Percentiles rank a stretch among this genome's conserved stretches.
Conservation (phyloP, 1,284 basidiomycete species). For the Malassezia dermatis region DNA sequence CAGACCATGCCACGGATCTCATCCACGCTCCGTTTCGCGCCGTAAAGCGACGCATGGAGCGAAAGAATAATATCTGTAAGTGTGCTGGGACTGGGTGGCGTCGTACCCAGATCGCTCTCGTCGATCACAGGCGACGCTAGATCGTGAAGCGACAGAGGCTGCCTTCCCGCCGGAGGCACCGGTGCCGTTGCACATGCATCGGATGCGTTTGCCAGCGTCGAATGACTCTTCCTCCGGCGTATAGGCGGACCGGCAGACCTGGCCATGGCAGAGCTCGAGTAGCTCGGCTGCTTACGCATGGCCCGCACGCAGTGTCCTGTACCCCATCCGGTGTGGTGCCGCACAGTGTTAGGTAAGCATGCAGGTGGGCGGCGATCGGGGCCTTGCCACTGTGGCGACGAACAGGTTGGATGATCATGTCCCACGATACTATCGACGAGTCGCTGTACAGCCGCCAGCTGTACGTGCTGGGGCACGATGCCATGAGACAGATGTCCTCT, state of each 20-base stretch:
- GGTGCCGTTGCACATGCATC: neutral
- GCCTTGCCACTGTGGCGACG: neutral
- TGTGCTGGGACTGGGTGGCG: constrained; percentile 44
- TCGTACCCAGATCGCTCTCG: constrained; percentile 18
- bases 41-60: constrained; percentile 44
- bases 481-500: constrained; percentile 97
- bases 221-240: neutral
- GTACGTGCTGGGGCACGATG: constrained; percentile 51
- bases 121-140: neutral
- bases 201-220: neutral
- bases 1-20: constrained; percentile 41
- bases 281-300: neutral
- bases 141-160: constrained; percentile 5
- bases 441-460: constrained; percentile 44
- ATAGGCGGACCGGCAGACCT: neutral
- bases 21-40: constrained; percentile 36
- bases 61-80: constrained; percentile 45
- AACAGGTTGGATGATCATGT: constrained; percentile 1
- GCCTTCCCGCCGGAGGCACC: neutral
- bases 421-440: constrained; percentile 25
- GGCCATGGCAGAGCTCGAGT: neutral
- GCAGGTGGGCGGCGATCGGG: neutral
- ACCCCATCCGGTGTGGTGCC: neutral
- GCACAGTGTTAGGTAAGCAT: neutral
- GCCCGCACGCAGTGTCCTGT: neutral